Conservation (phyloP, 2,329 filamentous ascomycete species). For the Allantophomopsis cytisporea region DNA sequence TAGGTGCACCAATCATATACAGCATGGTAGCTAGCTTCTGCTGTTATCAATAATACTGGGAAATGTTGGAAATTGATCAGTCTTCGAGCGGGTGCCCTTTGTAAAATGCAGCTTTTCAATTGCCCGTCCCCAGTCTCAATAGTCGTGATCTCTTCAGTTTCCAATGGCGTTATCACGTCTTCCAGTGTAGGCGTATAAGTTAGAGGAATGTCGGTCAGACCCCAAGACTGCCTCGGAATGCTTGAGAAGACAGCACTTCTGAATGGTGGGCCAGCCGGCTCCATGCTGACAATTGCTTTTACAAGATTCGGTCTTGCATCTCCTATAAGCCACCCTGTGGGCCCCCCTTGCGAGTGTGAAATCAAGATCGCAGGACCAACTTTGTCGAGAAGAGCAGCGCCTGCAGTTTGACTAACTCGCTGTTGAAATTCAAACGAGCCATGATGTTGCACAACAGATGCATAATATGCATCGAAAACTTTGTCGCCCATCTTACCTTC, state of each 20-base stretch:
- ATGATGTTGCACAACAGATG: constrained; percentile 23
- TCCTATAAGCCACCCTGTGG: constrained; percentile 18
- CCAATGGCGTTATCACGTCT: neutral
- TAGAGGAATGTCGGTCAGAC: constrained; percentile 32
- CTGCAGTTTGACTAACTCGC: constrained; percentile 21
- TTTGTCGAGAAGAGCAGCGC: constrained; percentile 18
- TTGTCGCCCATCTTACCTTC: constrained; percentile 10
- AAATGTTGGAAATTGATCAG: constrained; percentile 21
- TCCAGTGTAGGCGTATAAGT: constrained; percentile 24
- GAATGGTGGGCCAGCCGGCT: constrained; percentile 34
- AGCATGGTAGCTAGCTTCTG: constrained; percentile 28
- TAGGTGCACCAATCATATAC: constrained; percentile 30
- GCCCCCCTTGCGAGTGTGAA: constrained; percentile 28
- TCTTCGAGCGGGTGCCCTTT: constrained; percentile 20
- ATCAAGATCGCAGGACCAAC: constrained; percentile 11
- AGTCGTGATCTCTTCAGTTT: neutral
- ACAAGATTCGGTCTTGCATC: constrained; percentile 26
- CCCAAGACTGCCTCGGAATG: constrained; percentile 21
- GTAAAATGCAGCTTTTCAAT: constrained; percentile 16
- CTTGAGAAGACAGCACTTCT: constrained; percentile 11
- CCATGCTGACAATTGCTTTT: constrained; percentile 26
- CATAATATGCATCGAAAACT: constrained; percentile 19
- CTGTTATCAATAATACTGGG: constrained; percentile 25
- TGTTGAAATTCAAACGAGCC: constrained; percentile 21
- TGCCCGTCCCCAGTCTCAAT: neutral